These are phyloP conservation scores for Paecilomyces niveus DNA, from an alignment of 2,329 filamentous ascomycete genomes.

Conservation along the genomic window DNA sequence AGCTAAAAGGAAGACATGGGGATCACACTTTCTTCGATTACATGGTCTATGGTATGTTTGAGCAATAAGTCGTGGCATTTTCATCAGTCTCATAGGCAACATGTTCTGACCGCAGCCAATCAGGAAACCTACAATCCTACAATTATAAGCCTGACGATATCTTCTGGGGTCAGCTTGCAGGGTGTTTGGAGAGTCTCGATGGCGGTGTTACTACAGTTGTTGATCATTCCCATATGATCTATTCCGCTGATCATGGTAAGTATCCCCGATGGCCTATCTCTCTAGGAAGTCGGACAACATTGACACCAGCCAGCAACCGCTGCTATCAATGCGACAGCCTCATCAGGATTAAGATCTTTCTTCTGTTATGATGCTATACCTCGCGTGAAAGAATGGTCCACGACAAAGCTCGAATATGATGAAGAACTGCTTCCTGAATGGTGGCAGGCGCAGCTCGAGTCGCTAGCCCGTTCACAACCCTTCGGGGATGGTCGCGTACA, in stretches of 20 bases:
- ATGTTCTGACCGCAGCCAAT: not conserved
- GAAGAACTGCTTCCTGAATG: constrained; percentile 16
- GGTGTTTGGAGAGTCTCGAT: constrained; percentile 15
- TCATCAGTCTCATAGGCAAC: not conserved
- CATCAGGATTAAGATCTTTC: constrained; percentile 22
- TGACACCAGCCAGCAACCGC: constrained; percentile 7
- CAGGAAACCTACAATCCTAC: constrained; percentile 8
- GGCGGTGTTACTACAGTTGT: constrained; percentile 20
- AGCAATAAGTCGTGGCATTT: not conserved
- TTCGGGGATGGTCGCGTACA: constrained; percentile 19
- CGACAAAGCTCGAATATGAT: constrained; percentile 8
- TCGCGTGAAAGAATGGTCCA: constrained; percentile 15
- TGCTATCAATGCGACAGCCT: constrained; percentile 16
- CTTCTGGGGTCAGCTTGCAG: constrained; percentile 36
- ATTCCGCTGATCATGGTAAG: constrained; percentile 17
- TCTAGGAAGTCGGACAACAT: not conserved
- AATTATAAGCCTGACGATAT: constrained; percentile 36
- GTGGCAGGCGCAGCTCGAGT: constrained; percentile 14
- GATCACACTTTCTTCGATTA: constrained; percentile 39
- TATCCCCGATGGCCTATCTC: not conserved
- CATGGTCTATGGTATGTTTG: constrained; percentile 6
- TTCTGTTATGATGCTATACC: constrained; percentile 17
- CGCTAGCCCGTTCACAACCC: constrained; percentile 9
- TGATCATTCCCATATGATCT: constrained; percentile 25
- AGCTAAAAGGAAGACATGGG: constrained; percentile 31